These are phyloP conservation scores for Pseudogymnoascus sp. DNA, from an alignment of 2,329 filamentous ascomycete species.

Conservation along the genomic window DNA sequence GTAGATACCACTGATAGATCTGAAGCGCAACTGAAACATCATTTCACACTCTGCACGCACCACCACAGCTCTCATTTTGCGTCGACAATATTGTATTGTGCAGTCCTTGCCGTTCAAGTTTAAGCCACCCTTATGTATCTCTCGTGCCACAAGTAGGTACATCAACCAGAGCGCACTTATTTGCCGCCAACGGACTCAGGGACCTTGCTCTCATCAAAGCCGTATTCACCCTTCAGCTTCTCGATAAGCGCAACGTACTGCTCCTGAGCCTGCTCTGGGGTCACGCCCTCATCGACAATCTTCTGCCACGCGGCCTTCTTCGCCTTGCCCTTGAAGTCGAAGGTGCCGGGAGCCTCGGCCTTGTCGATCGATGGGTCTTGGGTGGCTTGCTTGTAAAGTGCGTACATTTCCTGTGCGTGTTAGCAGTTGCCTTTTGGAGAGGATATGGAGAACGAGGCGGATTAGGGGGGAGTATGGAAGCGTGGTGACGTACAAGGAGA, in stretches of 20 bases:
- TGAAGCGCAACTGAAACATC: neutral
- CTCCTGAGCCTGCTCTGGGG: conserved; percentile 60
- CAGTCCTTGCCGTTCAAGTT: neutral
- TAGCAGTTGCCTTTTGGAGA: neutral
- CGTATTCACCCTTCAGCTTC: conserved; percentile 61
- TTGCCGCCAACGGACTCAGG: conserved; percentile 46
- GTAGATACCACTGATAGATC: neutral
- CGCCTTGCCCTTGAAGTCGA: conserved; percentile 70
- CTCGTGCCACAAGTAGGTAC: neutral
- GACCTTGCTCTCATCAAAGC: conserved; percentile 56
- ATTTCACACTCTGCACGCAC: neutral
- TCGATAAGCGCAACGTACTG: conserved; percentile 69
- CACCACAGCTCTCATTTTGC: neutral
- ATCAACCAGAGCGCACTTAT: neutral
- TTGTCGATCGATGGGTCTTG: conserved; percentile 31
- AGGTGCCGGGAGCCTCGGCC: conserved; percentile 52
- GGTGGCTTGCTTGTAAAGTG: conserved; percentile 39
- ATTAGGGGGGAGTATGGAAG: neutral
- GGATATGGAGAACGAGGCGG: neutral
- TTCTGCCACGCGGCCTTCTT: conserved; percentile 75
- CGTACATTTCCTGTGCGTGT: conserved; percentile 32
- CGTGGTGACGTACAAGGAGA: conserved; percentile 38
- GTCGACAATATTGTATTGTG: neutral
- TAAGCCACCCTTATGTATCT: neutral
- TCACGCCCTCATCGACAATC: conserved; percentile 54